These are phyloP conservation scores for Pleodorina starrii DNA, from an alignment of 139 green algal species.

Conservation along the genomic window DNA sequence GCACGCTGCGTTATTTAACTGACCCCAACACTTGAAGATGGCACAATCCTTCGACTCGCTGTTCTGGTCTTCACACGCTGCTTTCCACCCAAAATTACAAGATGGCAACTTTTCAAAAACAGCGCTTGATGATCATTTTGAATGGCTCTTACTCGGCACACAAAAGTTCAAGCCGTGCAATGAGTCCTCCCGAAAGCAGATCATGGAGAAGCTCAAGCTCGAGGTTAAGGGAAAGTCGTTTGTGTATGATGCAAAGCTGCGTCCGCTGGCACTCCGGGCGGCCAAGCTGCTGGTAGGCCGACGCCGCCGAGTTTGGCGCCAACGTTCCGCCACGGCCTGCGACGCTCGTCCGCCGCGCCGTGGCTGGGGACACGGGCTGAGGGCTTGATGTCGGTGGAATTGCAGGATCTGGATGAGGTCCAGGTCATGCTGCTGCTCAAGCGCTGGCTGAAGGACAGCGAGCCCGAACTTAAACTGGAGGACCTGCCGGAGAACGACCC, in stretches of 20 bases:
- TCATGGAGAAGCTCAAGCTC: slow-evolving; percentile 27
- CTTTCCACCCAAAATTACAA: slow-evolving; percentile 50
- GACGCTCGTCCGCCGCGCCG: not conserved
- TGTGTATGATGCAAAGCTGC: slow-evolving; percentile 42
- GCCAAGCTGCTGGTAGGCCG: slow-evolving; percentile 56
- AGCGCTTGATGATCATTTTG: slow-evolving; percentile 52
- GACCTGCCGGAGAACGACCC: not conserved
- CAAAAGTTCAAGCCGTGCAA: slow-evolving; percentile 19
- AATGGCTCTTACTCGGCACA: slow-evolving; percentile 53
- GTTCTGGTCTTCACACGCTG: slow-evolving; percentile 33
- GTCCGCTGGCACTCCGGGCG: slow-evolving; percentile 36
- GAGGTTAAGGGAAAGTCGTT: slow-evolving; percentile 53
- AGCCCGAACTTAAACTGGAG: not conserved
- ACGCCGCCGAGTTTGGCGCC: slow-evolving; percentile 18
- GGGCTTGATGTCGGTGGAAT: not conserved
- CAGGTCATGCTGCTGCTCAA: slow-evolving; percentile 79
- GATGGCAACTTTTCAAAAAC: not conserved
- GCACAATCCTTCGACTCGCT: not conserved
- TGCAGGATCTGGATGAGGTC: slow-evolving; percentile 77
- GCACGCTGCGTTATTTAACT: not conserved
- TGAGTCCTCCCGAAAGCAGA: slow-evolving; percentile 51
- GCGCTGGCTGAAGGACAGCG: slow-evolving; percentile 68
- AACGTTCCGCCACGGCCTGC: not conserved
- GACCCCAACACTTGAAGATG: not conserved
- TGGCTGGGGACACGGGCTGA: not conserved